Evolutionary conservation across 805 yeast genomes (phyloP), one percentile per base, ranked within the genome.

Genomic region (Nakazawaea ernobii): DNA sequence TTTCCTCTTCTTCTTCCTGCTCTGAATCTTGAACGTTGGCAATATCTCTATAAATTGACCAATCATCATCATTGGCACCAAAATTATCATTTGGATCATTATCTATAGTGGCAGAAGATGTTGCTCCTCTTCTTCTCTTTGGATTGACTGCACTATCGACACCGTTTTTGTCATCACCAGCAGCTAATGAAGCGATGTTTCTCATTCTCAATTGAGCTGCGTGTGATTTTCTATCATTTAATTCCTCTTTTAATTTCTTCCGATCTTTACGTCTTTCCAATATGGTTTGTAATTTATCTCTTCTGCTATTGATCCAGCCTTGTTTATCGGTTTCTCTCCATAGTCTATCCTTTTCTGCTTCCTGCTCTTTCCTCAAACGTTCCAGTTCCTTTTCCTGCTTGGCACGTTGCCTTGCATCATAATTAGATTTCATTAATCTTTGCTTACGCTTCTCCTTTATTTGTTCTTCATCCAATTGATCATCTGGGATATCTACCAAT

Each of bases 151-250:
- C 39, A 8, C 53, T 52, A 20, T 47, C 51, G 20, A 46, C 52
- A 27, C 57, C 52, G 7, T 57, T 58, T 11, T 56, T 54, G 14
- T 59, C 67, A 50, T 73, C 86, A 56, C 86, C 94, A 41, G 82
- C 73, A 0, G 97, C 97, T 51, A 92, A 72, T 10, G 86, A 84
- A 0, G 97, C 95, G 43, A 92, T 82, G 53, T 80, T 84, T 61
- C 86, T 89, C 97, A 92, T 91, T 57, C 98, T 71, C 65, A 83
- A 79, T 66, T 92, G 97, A 1, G 96, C 89, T 27, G 96, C 96
- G 50, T 79, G 79, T 3, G 97, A 90, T 62, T 90, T 90, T 54
- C 98, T 75, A 66, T 91, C 95, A 54, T 80, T 82, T 63, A 92
- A 74, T 44, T 91, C 95, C 52, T 79, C 86, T 55, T 82, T 75